These are phyloP conservation scores for Cardamine occulta DNA, from an alignment of 345 rosid species.

Conservation along the genomic window DNA sequence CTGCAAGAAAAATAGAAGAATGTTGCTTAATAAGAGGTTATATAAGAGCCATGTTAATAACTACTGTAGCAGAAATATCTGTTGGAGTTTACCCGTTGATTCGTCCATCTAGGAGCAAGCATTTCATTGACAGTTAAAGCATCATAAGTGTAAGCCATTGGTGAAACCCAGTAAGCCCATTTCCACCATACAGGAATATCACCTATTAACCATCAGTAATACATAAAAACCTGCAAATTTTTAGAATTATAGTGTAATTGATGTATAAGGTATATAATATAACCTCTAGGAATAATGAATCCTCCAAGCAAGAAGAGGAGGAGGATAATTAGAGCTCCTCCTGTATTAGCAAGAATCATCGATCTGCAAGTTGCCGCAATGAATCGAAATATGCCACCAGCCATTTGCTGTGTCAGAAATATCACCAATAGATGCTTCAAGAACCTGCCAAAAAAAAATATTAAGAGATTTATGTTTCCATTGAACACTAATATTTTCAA, in stretches of 20 bases:
- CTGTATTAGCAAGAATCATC: constrained; percentile 79
- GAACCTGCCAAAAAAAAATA: constrained; percentile 55
- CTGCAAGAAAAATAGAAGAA: constrained; percentile 44
- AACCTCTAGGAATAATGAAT: constrained; percentile 76
- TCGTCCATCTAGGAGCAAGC: constrained; percentile 83
- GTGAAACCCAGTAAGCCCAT: constrained; percentile 96
- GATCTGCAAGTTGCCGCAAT: constrained; percentile 75
- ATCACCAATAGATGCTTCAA: constrained; percentile 74
- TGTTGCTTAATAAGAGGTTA: background rate
- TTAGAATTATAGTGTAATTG: background rate
- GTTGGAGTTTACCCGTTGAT: constrained; percentile 49
- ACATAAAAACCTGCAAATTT: background rate
- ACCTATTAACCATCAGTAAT: constrained; percentile 47
- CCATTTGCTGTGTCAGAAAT: constrained; percentile 84
- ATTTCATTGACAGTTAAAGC: constrained; percentile 77
- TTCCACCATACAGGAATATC: constrained; percentile 81
- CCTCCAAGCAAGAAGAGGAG: constrained; percentile 86
- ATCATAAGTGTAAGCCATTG: constrained; percentile 72
- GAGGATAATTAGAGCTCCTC: constrained; percentile 71
- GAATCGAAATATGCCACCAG: constrained; percentile 69
- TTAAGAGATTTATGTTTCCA: too few species aligned
- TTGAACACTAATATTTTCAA: too few species aligned
- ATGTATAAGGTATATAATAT: constrained; percentile 3
- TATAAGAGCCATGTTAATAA: background rate
- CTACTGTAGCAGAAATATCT: background rate